Base-by-base conservation (phyloP, 495 filamentous ascomycete species). In the Neurospora pannonica region DNA sequence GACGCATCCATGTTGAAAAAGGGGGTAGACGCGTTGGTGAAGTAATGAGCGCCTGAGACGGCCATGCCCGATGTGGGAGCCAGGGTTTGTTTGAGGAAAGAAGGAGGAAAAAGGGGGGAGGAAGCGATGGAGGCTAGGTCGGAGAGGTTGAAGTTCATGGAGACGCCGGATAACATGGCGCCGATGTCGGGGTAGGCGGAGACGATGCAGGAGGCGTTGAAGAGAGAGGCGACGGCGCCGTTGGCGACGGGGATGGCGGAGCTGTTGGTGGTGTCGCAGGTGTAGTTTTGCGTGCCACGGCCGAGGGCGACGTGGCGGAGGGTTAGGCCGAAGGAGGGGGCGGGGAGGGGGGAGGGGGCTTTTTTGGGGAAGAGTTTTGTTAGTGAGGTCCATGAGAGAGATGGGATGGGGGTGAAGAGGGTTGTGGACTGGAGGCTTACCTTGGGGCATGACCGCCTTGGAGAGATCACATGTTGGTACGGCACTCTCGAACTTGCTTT, bases 261-360 rank as follows among this genome's bases (percentile, higher is more conserved):
- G 4, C 88, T 78, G 76, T 88, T 87, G 71, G 83, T 83, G 39
- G 86, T 79, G 42, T 88, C 85, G 86, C 95, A 98, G 73, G 93
- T 94, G 83, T 97, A 98, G 87, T 98, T 97, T 85, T 98, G 89
- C 13, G 91, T 95, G 43, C 95, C 95, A 40, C 93, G 91, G 78
- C 95, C 95, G 70, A 98, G 85, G 77, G 90, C 93, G 38, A 97
- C 91, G 79, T 96, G 93, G 79, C 87, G 88, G 38, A 94, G 84
- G 1, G 72, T 82, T 17, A 93, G 83, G 71, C 89, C 91, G 10
- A 85, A 74, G 21, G 85, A 82, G 17, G 89, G 88, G 46, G 86
- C 72, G 9, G 90, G 89, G 8, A 96, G 86, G 54, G 85, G 82
- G 38, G 77, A 76, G 60, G 84, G 78, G 28, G 77, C 84, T 86